Base-by-base conservation (phyloP, 2,329 filamentous ascomycete species). In the Macrophomina pseudophaseolina region DNA sequence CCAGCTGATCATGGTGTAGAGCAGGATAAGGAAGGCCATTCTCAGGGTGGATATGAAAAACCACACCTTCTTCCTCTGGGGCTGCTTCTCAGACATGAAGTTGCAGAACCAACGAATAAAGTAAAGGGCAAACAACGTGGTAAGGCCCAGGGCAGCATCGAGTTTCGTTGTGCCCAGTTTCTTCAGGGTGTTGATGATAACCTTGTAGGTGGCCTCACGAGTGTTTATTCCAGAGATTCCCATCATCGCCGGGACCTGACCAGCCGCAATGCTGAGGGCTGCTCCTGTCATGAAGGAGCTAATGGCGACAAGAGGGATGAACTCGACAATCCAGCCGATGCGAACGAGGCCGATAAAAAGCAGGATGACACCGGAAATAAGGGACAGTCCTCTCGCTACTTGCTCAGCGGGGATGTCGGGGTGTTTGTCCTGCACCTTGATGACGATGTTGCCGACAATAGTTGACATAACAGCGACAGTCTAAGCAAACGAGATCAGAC, bases 281-380 rank as follows among this genome's bases (percentile, higher is more conserved):
- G 94, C 97, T 2, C 94, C 94, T 0, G 95, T 98, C 91, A 98
- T 97, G 82, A 97, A 98, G 2, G 95, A 93, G 0, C 92, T 94
- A 64, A 98, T 92, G 0, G 94, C 92, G 1, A 93, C 90, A 66
- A 97, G 87, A 1, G 95, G 92, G 72, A 98, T 97, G 73, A 97
- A 87, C 71, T 98, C 93, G 56, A 97, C 93, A 60, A 98, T 89
- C 88, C 93, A 97, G 5, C 95, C 94, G 44, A 90, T 86, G 54
- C 94, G 89, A 51, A 92, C 81, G 3, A 97, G 81, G 3, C 94
- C 95, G 68, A 98, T 86, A 69, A 88, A 87, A 59, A 90, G 84
- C 44, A 97, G 90, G 67, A 97, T 91, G 42, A 83, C 84, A 44
- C 94, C 94, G 5, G 87, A 85, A 65, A 97, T 87, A 65, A 98